Percentiles rank a stretch among this genome's conserved stretches.
Conservation (phyloP, 768 basidiomycete species). For the Kwoniella bestiolae region DNA sequence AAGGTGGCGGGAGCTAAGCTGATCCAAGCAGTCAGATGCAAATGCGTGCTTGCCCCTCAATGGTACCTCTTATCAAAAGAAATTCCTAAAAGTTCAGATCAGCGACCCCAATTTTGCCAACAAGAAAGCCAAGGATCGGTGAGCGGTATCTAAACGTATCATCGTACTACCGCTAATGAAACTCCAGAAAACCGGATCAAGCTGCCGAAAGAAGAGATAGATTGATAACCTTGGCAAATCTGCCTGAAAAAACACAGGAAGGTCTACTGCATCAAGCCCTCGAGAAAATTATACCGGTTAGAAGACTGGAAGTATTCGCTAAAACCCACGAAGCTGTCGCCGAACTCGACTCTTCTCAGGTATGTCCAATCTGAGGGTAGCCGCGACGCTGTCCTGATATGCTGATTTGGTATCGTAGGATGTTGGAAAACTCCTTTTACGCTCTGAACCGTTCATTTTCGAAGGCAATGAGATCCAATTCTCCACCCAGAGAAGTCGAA, state of each 20-base stretch:
- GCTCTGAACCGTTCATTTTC: constrained; percentile 72
- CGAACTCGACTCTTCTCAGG: constrained; percentile 58
- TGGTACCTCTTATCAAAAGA: constrained; percentile 33
- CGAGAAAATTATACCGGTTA: constrained; percentile 71
- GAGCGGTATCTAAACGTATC: too few species aligned
- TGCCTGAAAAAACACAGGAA: constrained; percentile 81
- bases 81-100: constrained; percentile 34
- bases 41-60: constrained; percentile 33
- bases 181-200: constrained; percentile 59
- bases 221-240: constrained; percentile 73
- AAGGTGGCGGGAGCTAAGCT: neutral
- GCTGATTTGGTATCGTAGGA: constrained; percentile 69
- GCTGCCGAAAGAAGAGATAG: constrained; percentile 66
- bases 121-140: constrained; percentile 32
- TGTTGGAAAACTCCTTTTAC: constrained; percentile 76
- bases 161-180: constrained; percentile 48
- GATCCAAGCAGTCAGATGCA: constrained; percentile 34
- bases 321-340: constrained; percentile 62
- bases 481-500: constrained; percentile 17
- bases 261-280: constrained; percentile 86
- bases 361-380: constrained; percentile 62
- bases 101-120: constrained; percentile 59
- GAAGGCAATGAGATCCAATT: constrained; percentile 67
- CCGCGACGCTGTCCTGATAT: constrained; percentile 63
- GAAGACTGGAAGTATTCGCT: constrained; percentile 74